phyloP scores from a whole-genome alignment of 2,329 filamentous ascomycete species.

The Dendrostoma leiphaemia region DNA sequence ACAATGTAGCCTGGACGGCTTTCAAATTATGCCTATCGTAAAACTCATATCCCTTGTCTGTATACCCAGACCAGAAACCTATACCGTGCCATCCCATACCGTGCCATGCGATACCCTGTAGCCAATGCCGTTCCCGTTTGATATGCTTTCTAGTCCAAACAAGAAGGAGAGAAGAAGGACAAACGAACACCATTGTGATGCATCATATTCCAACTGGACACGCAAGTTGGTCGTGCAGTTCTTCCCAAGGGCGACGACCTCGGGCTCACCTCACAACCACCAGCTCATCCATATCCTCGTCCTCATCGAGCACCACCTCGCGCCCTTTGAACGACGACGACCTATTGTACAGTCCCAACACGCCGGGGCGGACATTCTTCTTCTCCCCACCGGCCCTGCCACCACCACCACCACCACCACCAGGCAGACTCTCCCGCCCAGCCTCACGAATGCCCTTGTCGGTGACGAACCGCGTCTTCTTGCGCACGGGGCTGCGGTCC shows the following conservation, averaged over 20 bases:
- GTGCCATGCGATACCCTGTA: neutral
- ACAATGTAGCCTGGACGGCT: too few relatives aligned
- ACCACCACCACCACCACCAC: too few relatives aligned
- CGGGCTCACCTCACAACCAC: slow-evolving; percentile 38
- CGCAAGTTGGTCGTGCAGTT: neutral
- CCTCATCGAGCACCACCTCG: slow-evolving; percentile 35
- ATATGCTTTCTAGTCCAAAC: neutral
- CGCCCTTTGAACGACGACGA: slow-evolving; percentile 21
- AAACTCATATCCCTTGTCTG: neutral
- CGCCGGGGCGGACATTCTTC: neutral
- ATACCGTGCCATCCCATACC: neutral
- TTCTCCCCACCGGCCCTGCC: slow-evolving; percentile 11
- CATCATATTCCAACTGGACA: neutral
- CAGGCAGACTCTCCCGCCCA: slow-evolving; percentile 64
- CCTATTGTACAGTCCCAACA: neutral
- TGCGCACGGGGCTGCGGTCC: slow-evolving; percentile 50
- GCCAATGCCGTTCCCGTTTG: neutral
- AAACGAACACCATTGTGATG: too few relatives aligned
- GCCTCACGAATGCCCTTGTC: slow-evolving; percentile 76
- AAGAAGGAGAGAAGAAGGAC: too few relatives aligned
- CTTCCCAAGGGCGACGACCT: neutral
- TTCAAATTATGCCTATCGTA: neutral
- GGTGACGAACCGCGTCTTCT: slow-evolving; percentile 79
- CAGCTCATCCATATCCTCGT: slow-evolving; percentile 50
- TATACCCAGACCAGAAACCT: neutral